phyloP scores from a whole-genome alignment of 2,329 filamentous ascomycete species.

The Epichloe scottii region DNA sequence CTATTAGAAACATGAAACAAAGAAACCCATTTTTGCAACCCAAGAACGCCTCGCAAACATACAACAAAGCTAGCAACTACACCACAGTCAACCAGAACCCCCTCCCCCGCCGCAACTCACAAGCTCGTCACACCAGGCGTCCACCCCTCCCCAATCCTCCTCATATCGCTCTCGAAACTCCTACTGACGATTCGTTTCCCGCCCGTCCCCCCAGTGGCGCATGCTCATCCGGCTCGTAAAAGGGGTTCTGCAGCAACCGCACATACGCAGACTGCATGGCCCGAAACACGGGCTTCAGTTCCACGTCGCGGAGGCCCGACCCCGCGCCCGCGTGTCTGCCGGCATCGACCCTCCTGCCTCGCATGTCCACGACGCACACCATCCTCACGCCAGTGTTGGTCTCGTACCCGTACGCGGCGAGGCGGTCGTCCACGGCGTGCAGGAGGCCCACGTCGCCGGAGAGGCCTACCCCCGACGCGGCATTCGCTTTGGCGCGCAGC shows the following conservation, averaged over 20 bases:
- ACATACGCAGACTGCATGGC: slow-evolving; percentile 92
- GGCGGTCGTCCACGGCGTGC: slow-evolving; percentile 83
- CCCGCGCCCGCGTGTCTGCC: slow-evolving; percentile 32
- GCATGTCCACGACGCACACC: slow-evolving; percentile 82
- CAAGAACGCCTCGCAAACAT: slow-evolving; percentile 1
- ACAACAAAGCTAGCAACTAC: slow-evolving; percentile 9
- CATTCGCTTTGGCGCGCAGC: slow-evolving; percentile 62
- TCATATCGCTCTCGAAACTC: slow-evolving; percentile 70
- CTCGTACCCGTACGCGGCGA: slow-evolving; percentile 90
- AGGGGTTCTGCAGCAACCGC: slow-evolving; percentile 78
- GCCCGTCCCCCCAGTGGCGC: slow-evolving; percentile 40
- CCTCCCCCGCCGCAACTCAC: slow-evolving; percentile 24
- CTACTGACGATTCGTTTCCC: slow-evolving; percentile 68
- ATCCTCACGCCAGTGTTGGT: slow-evolving; percentile 92
- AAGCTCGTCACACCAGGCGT: slow-evolving; percentile 55
- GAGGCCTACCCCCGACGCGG: slow-evolving; percentile 32
- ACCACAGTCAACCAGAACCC: slow-evolving; percentile 8
- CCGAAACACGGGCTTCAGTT: slow-evolving; percentile 80
- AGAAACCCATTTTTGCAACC: not conserved
- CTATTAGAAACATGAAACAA: not conserved
- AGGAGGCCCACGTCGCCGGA: slow-evolving; percentile 85
- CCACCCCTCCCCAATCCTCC: slow-evolving; percentile 77
- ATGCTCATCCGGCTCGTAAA: slow-evolving; percentile 83
- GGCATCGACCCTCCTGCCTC: slow-evolving; percentile 46
- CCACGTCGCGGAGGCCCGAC: slow-evolving; percentile 69